Conservation (phyloP, 2,329 filamentous ascomycete species). For the Thyridium curvatum region DNA sequence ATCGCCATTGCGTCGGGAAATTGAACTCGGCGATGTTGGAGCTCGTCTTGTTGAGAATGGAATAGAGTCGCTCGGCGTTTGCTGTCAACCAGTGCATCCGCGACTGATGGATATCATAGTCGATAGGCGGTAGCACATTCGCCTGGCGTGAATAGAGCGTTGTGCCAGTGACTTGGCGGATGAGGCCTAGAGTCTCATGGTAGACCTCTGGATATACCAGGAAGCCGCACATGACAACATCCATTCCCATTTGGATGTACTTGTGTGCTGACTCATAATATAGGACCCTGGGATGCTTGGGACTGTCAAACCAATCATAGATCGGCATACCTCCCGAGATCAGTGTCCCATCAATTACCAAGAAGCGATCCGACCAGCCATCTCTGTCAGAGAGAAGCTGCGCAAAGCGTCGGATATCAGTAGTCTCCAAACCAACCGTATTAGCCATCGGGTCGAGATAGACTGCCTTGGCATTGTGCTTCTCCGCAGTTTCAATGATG, state of each 20-base stretch:
- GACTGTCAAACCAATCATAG: neutral
- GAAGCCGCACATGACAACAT: constrained; percentile 1
- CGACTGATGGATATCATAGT: no score
- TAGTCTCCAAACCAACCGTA: neutral
- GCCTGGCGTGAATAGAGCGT: neutral
- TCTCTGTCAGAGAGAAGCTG: neutral
- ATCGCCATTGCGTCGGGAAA: neutral
- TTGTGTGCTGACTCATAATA: constrained; percentile 2
- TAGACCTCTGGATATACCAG: neutral
- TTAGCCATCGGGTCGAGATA: constrained; percentile 3
- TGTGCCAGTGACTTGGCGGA: constrained; percentile 1
- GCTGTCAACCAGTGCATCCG: no score
- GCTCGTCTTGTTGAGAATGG: no score
- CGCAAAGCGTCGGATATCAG: constrained; percentile 1
- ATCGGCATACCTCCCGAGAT: constrained; percentile 1
- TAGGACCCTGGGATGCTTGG: neutral
- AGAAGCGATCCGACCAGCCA: neutral
- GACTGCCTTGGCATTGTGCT: neutral
- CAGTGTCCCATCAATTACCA: constrained; percentile 1
- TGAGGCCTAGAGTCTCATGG: constrained; percentile 1
- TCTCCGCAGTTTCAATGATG: constrained; percentile 2
- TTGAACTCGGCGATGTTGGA: neutral
- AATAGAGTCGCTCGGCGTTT: no score
- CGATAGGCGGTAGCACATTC: neutral
- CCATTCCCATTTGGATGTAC: constrained; percentile 3